A percentile compares a stretch with the other conserved stretches of the same genome.
These are phyloP conservation scores for Ormosia emarginata DNA, from an alignment of 306 rosid genomes.

Conservation along the genomic window DNA sequence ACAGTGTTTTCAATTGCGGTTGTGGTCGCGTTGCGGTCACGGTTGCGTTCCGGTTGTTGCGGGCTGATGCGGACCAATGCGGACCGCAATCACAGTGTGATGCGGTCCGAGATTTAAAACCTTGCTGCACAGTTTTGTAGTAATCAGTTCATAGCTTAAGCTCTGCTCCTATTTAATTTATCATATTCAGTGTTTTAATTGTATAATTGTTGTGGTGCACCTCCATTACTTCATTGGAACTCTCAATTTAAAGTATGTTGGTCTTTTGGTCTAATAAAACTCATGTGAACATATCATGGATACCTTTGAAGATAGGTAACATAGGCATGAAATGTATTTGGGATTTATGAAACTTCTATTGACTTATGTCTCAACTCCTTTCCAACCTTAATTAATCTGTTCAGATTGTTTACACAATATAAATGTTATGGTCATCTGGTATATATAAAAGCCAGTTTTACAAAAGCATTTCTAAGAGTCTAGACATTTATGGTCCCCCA, in stretches of 20 bases:
- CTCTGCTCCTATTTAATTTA: background rate
- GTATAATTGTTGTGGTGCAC: background rate
- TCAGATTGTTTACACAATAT: background rate
- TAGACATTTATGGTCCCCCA: background rate
- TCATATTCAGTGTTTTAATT: background rate
- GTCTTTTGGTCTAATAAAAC: background rate
- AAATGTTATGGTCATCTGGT: background rate
- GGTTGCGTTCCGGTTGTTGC: too few relatives aligned
- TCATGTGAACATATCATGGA: background rate
- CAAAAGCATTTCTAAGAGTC: background rate
- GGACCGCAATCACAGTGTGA: too few relatives aligned
- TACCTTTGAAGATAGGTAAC: background rate
- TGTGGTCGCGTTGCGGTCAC: too few relatives aligned
- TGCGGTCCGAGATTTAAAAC: too few relatives aligned
- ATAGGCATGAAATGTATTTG: too few relatives aligned
- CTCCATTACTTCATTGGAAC: background rate
- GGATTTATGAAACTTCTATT: background rate
- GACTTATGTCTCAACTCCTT: background rate
- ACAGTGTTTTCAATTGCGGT: too few relatives aligned
- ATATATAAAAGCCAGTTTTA: background rate
- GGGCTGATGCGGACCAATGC: too few relatives aligned
- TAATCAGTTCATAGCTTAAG: background rate
- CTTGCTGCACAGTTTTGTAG: background rate
- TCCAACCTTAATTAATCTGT: background rate
- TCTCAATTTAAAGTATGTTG: background rate